phyloP scores from a whole-genome alignment of 371 early-diverging fungal genomes.

The Chytridium lagenaria region DNA sequence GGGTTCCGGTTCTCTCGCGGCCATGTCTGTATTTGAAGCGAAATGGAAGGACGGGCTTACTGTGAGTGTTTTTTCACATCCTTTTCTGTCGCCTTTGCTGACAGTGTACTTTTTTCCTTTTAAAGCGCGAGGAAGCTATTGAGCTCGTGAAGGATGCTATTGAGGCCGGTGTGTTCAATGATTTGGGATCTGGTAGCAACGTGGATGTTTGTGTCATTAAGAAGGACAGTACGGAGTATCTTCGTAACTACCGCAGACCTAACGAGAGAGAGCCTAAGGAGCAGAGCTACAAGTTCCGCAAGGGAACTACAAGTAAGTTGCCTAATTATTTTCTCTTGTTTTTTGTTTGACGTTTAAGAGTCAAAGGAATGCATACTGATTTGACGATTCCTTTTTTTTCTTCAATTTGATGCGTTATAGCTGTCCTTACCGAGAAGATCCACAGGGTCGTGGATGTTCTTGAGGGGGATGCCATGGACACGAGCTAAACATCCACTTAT shows the following conservation, averaged over 20 bases:
- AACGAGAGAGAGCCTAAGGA: constrained; percentile 89
- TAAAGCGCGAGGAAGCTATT: constrained; percentile 90
- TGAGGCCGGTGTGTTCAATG: constrained; percentile 99
- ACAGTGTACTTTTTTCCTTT: neutral
- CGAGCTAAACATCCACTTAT: constrained; percentile 11
- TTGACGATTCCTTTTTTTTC: constrained; percentile 3
- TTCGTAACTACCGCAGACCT: constrained; percentile 85
- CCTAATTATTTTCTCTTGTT: neutral
- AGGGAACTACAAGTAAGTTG: constrained; percentile 49
- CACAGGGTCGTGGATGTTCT: constrained; percentile 59
- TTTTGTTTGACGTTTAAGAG: neutral
- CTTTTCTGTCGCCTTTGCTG: no score
- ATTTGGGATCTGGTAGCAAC: constrained; percentile 98
- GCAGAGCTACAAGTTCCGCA: constrained; percentile 69
- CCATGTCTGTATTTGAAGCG: constrained; percentile 97
- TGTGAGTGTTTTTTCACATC: no score
- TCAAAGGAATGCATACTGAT: no score
- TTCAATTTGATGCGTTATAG: constrained; percentile 37
- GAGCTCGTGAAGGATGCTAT: constrained; percentile 94
- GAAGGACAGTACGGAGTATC: constrained; percentile 78
- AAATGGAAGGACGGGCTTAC: constrained; percentile 85
- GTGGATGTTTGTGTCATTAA: constrained; percentile 96
- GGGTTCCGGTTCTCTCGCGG: constrained; percentile 96
- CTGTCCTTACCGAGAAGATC: constrained; percentile 57
- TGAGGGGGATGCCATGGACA: constrained; percentile 68